Evolutionary conservation across 768 basidiomycete species (phyloP), one percentile per base, ranked within the genome.

Genomic region (Trametes cubensis): DNA sequence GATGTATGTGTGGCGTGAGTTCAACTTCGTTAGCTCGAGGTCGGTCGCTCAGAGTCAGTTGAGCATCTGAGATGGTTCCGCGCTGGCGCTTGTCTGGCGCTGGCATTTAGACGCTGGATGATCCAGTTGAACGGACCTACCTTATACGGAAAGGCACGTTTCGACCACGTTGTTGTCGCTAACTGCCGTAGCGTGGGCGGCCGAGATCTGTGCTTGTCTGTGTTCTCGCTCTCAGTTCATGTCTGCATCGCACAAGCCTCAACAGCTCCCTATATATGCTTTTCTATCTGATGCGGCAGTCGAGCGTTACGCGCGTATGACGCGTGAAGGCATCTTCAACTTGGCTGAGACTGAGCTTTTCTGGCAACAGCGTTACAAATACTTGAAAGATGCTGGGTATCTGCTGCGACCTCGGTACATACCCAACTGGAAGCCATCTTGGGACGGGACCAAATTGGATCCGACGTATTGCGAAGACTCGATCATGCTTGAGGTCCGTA

Each of bases 331-430:
- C 14, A 4, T 42, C 25, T 67, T 58, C 46, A 46, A 59, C 28
- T 62, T 67, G 34, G 10, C 18, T 5, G 23, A 51, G 1, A 11
- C 13, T 1, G 66, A 67, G 38, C 1, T 18, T 0, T 44, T 46
- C 26, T 70, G 70, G 67, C 44, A 59, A 30, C 61, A 48, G 21
- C 57, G 57, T 30, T 49, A 70, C 28, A 39, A 40, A 7, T 62
- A 46, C 44, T 46, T 72, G 0, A 11, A 40, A 4, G 25, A 51
- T 0, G 51, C 45, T n/a, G 71, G 70, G 2, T 72, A 72, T 40
- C 30, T 17, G 25, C 52, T 72, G 15, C 66, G 71, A n/a, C 58
- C 68, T 6, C 61, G 71, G 1, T 71, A 67, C 30, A 4, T 3
- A 1, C 52, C 55, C 4, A 55, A 28, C 3, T 67, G 66, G 66